A percentile compares a stretch with the other conserved stretches of the same genome.
Conservation (phyloP, 176 grass and related monocot species). For the Olyra latifolia region DNA sequence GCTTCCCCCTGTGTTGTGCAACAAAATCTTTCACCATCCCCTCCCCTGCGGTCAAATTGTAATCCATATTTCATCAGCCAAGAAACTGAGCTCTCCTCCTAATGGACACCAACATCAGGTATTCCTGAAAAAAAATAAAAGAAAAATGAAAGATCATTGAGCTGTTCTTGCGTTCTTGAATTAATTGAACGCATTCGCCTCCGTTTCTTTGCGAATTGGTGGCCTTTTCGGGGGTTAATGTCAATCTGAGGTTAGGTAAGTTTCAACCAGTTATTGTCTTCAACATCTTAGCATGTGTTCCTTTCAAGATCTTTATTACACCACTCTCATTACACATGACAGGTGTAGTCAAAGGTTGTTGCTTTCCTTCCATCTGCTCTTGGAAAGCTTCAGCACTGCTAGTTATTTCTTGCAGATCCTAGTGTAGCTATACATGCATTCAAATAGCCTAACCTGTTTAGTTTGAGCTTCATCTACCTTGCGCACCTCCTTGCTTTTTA, state of each 20-base stretch:
- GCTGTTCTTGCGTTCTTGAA: slow-evolving; percentile 23
- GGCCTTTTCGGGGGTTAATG: slow-evolving; percentile 8
- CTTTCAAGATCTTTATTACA: slow-evolving; percentile 62
- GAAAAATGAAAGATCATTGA: slow-evolving; percentile 5
- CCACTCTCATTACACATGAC: slow-evolving; percentile 43
- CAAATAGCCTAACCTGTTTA: slow-evolving; percentile 34
- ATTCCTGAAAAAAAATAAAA: background rate
- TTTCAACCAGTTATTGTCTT: slow-evolving; percentile 36
- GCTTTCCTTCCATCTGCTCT: slow-evolving; percentile 44
- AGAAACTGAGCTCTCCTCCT: slow-evolving; percentile 24
- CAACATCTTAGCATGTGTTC: slow-evolving; percentile 41
- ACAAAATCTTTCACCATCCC: slow-evolving; percentile 45
- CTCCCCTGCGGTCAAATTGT: slow-evolving; percentile 44
- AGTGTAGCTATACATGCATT: slow-evolving; percentile 51
- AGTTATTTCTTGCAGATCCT: slow-evolving; percentile 50
- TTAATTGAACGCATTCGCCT: background rate
- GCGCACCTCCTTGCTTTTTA: background rate
- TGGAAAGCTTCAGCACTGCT: slow-evolving; percentile 49
- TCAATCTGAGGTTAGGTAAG: slow-evolving; percentile 48
- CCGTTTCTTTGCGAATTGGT: slow-evolving; percentile 26
- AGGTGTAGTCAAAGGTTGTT: slow-evolving; percentile 66
- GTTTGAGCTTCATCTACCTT: slow-evolving; percentile 23
- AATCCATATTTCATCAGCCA: slow-evolving; percentile 27
- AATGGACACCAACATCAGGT: slow-evolving; percentile 30
- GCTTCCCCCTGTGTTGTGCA: slow-evolving; percentile 42